Base-by-base conservation (phyloP, 164 flowering plant genomes). In the Macadamia tetraphylla region DNA sequence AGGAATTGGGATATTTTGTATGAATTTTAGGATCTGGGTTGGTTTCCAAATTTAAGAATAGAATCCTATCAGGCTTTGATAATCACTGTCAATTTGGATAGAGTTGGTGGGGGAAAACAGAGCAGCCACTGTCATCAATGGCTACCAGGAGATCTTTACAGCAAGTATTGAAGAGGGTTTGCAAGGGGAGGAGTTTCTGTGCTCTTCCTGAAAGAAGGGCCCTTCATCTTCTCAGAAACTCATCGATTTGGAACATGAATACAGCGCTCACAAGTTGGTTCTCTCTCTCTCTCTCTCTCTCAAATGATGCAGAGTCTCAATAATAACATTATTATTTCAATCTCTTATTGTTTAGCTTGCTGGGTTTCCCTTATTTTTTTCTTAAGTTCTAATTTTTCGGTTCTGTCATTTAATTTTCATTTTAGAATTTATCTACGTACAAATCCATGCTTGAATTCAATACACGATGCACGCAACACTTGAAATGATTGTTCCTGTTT, bases 191-290 rank as follows among this genome's bases (percentile, higher is more conserved):
- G 73, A 70, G 71, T 40, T 84, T 74, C 58, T 63, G 82, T 57
- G 84, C 82, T 29, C 59, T 77, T 23, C 77, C 91, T n/a, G 75
- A 82, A 66, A 58, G 69, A 23, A 23, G 69, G 60, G 14, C 44
- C 58, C 77, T 60, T 63, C 86, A 42, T 70, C 88, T 66, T 91
- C 97, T 43, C 84, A 81, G n/a, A 71, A 83, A 48, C 88, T 91
- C 63, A 89, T 91, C 77, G 58, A 75, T 64, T 73, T 81, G 75
- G 97, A 91, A 59, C 74, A 67, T 61, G 74, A 85, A 29, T 70
- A 74, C 80, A 89, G 94, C 64, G 97, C 97, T 57, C 97, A 91
- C 83, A 91, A 89, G 97, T 86, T 30, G 18, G 71, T 51, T 17
- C 53, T 51, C 46, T 46, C 42, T 58, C 48, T 67, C 66, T 67